phyloP scores from a whole-genome alignment of 179 eudicot species.

The Monotropa hypopitys region DNA sequence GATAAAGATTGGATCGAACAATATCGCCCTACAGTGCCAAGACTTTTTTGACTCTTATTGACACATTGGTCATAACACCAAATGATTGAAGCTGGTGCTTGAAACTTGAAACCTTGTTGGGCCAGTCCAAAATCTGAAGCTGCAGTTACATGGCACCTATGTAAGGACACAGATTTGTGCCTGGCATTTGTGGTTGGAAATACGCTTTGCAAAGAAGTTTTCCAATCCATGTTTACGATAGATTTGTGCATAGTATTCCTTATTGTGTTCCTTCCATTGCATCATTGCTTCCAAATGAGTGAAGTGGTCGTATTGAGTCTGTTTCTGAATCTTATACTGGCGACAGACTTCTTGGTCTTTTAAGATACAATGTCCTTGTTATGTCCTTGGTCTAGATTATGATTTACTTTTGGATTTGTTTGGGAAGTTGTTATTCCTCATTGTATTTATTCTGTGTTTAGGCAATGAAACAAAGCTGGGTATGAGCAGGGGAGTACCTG shows the following conservation, averaged over 20 bases:
- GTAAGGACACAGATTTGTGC: background rate
- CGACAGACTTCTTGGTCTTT: background rate
- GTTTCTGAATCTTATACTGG: background rate
- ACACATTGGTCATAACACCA: background rate
- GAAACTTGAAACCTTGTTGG: background rate
- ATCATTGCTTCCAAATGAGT: background rate
- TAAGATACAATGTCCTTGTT: background rate
- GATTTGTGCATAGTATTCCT: background rate
- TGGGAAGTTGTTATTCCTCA: background rate
- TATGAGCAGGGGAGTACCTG: constrained; percentile 95
- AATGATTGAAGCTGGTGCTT: background rate
- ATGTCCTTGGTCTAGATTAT: background rate
- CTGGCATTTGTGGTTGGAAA: background rate
- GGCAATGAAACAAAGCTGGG: constrained; percentile 98
- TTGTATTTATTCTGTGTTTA: constrained; percentile 11
- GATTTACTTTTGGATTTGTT: background rate
- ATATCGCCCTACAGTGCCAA: background rate
- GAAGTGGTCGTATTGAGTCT: background rate
- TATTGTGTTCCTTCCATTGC: background rate
- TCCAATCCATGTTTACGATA: background rate
- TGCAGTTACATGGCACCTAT: background rate
- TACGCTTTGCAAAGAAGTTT: background rate
- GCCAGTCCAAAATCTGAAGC: background rate
- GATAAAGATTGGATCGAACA: background rate
- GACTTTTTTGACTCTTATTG: background rate